Evolutionary conservation across 1,284 basidiomycete genomes (phyloP).

Genomic region (Cutaneotrichosporon cyanovorans): DNA sequence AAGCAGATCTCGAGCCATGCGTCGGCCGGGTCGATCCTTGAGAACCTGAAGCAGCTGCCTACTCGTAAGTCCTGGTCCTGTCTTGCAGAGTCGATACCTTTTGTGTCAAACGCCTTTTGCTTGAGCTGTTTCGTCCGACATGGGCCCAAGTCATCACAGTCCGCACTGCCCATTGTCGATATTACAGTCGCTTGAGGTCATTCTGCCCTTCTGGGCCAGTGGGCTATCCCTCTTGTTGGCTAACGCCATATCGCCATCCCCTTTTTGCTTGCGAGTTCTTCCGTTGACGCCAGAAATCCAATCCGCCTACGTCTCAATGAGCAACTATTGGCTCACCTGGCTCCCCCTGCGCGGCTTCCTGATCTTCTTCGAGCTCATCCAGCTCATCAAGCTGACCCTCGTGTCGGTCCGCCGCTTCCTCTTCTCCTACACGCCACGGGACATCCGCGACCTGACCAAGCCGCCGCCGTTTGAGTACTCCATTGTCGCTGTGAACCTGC

Average conservation of each 20-base stretch:
- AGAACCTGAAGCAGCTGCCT: conserved; percentile 51
- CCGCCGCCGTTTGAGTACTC: conserved; percentile 79
- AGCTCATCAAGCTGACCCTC: conserved; percentile 81
- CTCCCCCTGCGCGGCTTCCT: conserved; percentile 92
- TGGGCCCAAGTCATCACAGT: no score
- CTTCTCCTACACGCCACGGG: conserved; percentile 91
- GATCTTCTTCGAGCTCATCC: conserved; percentile 88
- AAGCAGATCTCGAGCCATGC: conserved; percentile 58
- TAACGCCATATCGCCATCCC: no score
- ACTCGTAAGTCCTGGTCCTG: conserved; percentile 7
- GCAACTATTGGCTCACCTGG: conserved; percentile 78
- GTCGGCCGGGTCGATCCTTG: conserved; percentile 54
- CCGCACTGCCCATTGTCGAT: no score
- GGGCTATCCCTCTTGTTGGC: no score
- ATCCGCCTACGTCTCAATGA: conserved; percentile 70
- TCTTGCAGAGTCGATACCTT: no score
- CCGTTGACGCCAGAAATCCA: conserved; percentile 50
- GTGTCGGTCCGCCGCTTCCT: conserved; percentile 76
- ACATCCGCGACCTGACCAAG: conserved; percentile 92
- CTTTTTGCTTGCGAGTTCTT: background rate
- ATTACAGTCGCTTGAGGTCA: no score
- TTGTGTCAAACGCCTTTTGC: no score
- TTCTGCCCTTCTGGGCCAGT: no score
- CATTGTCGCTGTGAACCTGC: conserved; percentile 48
- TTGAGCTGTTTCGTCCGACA: no score